Evolutionary conservation across 1,139 yeast species (phyloP).

Genomic region (Scheffersomyces quercinus): DNA sequence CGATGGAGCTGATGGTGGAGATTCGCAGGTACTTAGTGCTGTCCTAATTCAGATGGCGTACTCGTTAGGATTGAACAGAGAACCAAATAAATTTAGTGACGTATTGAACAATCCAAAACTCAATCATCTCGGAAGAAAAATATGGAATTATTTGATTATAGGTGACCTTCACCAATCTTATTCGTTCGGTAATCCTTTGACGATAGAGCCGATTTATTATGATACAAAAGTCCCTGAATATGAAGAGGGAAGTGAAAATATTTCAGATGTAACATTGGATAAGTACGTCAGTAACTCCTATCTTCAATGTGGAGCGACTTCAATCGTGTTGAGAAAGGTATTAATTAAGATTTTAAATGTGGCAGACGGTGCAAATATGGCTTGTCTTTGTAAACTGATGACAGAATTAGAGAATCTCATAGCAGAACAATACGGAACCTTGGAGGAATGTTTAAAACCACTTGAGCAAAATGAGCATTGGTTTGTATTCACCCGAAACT

Average conservation of each 20-base stretch:
- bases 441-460: slow-evolving; percentile 1
- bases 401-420: slow-evolving; percentile 22
- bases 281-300: slow-evolving; percentile 19
- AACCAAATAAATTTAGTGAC: slow-evolving; percentile 34
- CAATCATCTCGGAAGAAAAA: slow-evolving; percentile 30
- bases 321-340: slow-evolving; percentile 9
- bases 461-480: slow-evolving; percentile 14
- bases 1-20: slow-evolving; percentile 46
- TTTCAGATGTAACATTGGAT: slow-evolving; percentile 22
- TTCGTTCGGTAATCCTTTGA: slow-evolving; percentile 29
- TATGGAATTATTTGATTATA: slow-evolving; percentile 26
- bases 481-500: slow-evolving; percentile 20
- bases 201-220: slow-evolving; percentile 17
- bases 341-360: slow-evolving; percentile 22
- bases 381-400: slow-evolving; percentile 21
- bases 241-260: slow-evolving; percentile 23
- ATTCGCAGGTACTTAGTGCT: slow-evolving; percentile 42
- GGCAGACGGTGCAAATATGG: slow-evolving; percentile 20
- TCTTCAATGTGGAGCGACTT: slow-evolving; percentile 5
- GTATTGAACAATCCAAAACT: slow-evolving; percentile 17
- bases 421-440: slow-evolving; percentile 17
- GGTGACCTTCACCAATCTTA: slow-evolving; percentile 27
- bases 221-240: slow-evolving; percentile 30
- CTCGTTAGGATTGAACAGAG: slow-evolving; percentile 51
- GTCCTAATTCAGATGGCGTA: slow-evolving; percentile 47